Evolutionary conservation across 2,329 filamentous ascomycete genomes (phyloP).

Genomic region (Tolypocladium paradoxum): DNA sequence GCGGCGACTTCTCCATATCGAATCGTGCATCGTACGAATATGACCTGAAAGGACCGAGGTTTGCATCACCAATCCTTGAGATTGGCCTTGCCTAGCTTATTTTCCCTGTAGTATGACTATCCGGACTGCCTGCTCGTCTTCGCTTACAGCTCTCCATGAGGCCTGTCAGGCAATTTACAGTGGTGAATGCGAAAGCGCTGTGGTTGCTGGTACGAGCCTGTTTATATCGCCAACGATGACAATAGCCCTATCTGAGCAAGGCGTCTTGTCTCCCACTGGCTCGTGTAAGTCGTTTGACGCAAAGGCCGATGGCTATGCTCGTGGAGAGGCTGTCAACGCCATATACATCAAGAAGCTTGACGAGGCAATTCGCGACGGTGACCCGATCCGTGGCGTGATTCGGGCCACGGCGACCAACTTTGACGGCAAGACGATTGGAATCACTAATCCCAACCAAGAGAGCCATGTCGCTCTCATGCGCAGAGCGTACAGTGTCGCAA

Average conservation of each 20-base stretch:
- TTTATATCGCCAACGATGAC: conserved; percentile 16
- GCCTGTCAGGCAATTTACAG: conserved; percentile 18
- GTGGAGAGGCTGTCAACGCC: conserved; percentile 35
- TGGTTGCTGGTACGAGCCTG: conserved; percentile 21
- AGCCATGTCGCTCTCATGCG: conserved; percentile 23
- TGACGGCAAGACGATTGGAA: conserved; percentile 31
- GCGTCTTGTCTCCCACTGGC: conserved; percentile 23
- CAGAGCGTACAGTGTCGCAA: conserved; percentile 16
- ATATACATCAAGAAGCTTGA: conserved; percentile 35
- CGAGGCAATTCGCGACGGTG: conserved; percentile 34
- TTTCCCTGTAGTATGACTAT: conserved; percentile 13
- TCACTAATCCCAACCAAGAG: conserved; percentile 25
- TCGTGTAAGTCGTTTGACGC: conserved; percentile 27
- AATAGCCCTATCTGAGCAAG: conserved; percentile 19
- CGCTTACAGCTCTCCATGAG: conserved; percentile 22
- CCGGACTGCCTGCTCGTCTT: conserved; percentile 28
- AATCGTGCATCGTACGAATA: conserved; percentile 23
- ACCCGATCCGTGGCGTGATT: conserved; percentile 30
- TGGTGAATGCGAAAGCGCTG: conserved; percentile 14
- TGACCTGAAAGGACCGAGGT: conserved; percentile 21
- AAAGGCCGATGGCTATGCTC: conserved; percentile 36
- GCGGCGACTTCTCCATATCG: conserved; percentile 15
- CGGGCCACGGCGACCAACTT: conserved; percentile 23
- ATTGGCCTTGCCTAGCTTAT: not conserved
- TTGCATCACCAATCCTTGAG: not conserved